phyloP scores from a whole-genome alignment of 371 early-diverging fungal species.

The Mucor irregularis region DNA sequence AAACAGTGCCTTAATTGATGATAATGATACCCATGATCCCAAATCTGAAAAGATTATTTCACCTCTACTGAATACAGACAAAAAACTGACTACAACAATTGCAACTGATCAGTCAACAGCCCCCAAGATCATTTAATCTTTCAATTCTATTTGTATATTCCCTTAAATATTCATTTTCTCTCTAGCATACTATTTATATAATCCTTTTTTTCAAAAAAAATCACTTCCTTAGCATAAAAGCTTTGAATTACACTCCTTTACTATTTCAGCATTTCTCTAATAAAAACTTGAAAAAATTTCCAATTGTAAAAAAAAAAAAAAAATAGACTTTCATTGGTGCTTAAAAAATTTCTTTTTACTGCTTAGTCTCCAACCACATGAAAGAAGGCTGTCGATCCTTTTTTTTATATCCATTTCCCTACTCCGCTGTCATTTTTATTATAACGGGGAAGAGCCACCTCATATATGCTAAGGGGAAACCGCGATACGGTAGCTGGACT shows the following conservation, averaged over 20 bases:
- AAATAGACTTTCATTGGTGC: neutral
- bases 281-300: neutral
- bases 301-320: neutral
- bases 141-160: no score
- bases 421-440: conserved; percentile 2
- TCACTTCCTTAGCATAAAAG: no score
- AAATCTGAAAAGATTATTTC: conserved; percentile 16
- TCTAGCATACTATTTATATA: no score
- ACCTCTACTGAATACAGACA: conserved; percentile 2
- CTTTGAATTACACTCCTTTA: no score
- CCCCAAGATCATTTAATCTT: no score
- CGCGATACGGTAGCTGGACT: no score
- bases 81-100: neutral
- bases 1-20: conserved; percentile 7
- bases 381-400: neutral
- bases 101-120: neutral
- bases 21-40: conserved; percentile 6
- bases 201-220: no score
- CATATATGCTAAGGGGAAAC: no score
- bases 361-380: neutral
- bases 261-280: no score
- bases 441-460: no score
- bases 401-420: neutral
- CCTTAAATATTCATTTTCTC: no score
- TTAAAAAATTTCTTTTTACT: neutral